A percentile compares a stretch with the other conserved stretches of the same genome.
Evolutionary conservation across 2,329 filamentous ascomycete genomes (phyloP).

Genomic region (Penicillium expansum): DNA sequence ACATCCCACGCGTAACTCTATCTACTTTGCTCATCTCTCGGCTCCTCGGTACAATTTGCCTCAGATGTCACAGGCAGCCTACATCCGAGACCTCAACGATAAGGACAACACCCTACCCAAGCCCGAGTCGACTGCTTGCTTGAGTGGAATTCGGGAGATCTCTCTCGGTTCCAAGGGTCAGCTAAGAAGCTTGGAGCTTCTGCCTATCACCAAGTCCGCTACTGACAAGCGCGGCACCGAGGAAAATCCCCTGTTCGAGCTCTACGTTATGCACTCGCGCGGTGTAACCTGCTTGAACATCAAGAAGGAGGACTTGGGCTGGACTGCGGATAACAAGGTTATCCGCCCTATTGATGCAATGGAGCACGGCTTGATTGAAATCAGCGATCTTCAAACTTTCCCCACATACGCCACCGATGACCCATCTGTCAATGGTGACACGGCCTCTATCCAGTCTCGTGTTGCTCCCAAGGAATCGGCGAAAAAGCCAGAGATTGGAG

Average conservation of each 20-base stretch:
- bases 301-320: slow-evolving; percentile 85
- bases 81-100: slow-evolving; percentile 72
- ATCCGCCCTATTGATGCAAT: slow-evolving; percentile 74
- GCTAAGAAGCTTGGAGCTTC: slow-evolving; percentile 84
- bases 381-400: slow-evolving; percentile 64
- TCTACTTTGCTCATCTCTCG: slow-evolving; percentile 95
- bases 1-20: slow-evolving; percentile 92
- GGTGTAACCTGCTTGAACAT: slow-evolving; percentile 88
- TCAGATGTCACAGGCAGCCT: slow-evolving; percentile 80
- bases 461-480: slow-evolving; percentile 41
- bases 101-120: slow-evolving; percentile 72
- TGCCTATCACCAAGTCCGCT: slow-evolving; percentile 60
- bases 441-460: slow-evolving; percentile 34
- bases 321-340: slow-evolving; percentile 87
- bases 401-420: slow-evolving; percentile 41
- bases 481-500: slow-evolving; percentile 32
- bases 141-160: slow-evolving; percentile 94
- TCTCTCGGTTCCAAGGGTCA: slow-evolving; percentile 84
- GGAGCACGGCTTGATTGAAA: slow-evolving; percentile 68
- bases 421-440: slow-evolving; percentile 48
- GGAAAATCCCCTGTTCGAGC: slow-evolving; percentile 79
- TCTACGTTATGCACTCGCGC: slow-evolving; percentile 97
- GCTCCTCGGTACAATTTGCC: slow-evolving; percentile 85
- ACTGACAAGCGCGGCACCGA: slow-evolving; percentile 57
- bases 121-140: slow-evolving; percentile 92